Evolutionary conservation across 805 yeast species (phyloP).

Genomic region (Starmerella stigmatis): DNA sequence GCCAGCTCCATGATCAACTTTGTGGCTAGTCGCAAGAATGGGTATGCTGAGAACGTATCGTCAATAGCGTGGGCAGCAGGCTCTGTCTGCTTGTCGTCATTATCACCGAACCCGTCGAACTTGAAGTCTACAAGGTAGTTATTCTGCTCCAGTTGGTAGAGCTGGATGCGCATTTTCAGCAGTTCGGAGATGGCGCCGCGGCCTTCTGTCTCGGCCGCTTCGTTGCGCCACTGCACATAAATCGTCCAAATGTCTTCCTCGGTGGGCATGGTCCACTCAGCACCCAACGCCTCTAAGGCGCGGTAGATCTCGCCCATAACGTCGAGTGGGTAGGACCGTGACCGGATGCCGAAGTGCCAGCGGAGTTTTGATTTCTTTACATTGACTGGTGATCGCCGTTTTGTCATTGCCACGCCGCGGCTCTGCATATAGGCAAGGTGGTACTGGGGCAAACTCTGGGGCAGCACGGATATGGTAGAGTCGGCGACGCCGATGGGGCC

Average conservation of each 20-base stretch:
- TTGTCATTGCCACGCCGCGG: conserved; percentile 40
- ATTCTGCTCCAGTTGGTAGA: conserved; percentile 91
- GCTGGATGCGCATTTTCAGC: conserved; percentile 94
- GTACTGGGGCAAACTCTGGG: conserved; percentile 87
- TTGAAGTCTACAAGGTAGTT: conserved; percentile 94
- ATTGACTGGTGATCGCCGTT: conserved; percentile 36
- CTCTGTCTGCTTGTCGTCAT: not conserved
- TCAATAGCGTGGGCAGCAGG: conserved; percentile 40
- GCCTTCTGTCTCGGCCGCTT: conserved; percentile 12
- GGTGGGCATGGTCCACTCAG: conserved; percentile 93
- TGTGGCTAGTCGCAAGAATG: conserved; percentile 86
- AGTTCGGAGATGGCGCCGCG: conserved; percentile 38
- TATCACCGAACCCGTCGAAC: conserved; percentile 89
- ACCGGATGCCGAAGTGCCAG: conserved; percentile 98
- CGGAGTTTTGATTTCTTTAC: conserved; percentile 83
- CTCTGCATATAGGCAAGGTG: conserved; percentile 86
- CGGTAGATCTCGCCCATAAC: conserved; percentile 98
- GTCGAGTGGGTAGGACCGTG: conserved; percentile 90
- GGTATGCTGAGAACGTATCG: conserved; percentile 89
- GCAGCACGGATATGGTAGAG: conserved; percentile 83
- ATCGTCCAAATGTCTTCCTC: conserved; percentile 96
- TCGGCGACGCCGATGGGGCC: conserved; percentile 28
- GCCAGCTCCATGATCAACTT: conserved; percentile 92
- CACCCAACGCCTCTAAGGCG: conserved; percentile 85
- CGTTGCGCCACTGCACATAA: conserved; percentile 82